phyloP scores from a whole-genome alignment of 352 stramenopile species.

The Pythium apleroticum region DNA sequence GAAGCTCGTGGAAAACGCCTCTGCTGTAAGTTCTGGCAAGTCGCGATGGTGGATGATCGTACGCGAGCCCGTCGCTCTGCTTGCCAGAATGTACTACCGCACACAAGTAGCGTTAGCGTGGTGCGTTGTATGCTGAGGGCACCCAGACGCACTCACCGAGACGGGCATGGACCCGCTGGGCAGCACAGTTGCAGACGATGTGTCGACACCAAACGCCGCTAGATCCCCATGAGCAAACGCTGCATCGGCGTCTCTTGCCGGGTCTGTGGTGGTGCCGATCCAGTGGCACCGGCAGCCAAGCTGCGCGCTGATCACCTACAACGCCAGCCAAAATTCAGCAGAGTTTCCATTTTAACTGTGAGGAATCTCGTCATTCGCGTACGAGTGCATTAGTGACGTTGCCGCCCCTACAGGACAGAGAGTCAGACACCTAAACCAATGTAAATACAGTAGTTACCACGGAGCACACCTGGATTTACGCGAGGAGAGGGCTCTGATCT shows the following conservation, averaged over 20 bases:
- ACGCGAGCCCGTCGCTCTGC: constrained; percentile 53
- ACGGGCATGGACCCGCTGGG: constrained; percentile 53
- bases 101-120: not conserved
- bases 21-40: constrained; percentile 50
- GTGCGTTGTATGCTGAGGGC: too few relatives aligned
- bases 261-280: constrained; percentile 64
- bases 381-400: constrained; percentile 70
- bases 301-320: constrained; percentile 60
- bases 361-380: not conserved
- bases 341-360: not conserved
- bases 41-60: constrained; percentile 72
- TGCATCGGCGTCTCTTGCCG: constrained; percentile 47
- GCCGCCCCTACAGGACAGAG: constrained; percentile 40
- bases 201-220: constrained; percentile 45
- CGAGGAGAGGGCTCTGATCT: constrained; percentile 50
- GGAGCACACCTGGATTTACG: constrained; percentile 46
- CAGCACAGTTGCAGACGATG: constrained; percentile 37
- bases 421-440: not conserved
- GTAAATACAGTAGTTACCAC: not conserved
- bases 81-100: constrained; percentile 70
- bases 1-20: constrained; percentile 36
- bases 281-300: constrained; percentile 51
- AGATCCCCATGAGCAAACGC: constrained; percentile 55
- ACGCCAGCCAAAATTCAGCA: not conserved
- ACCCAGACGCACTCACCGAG: constrained; percentile 38